Evolutionary conservation across 2,329 filamentous ascomycete genomes (phyloP).

Genomic region (Trichophyton schoenleinii): DNA sequence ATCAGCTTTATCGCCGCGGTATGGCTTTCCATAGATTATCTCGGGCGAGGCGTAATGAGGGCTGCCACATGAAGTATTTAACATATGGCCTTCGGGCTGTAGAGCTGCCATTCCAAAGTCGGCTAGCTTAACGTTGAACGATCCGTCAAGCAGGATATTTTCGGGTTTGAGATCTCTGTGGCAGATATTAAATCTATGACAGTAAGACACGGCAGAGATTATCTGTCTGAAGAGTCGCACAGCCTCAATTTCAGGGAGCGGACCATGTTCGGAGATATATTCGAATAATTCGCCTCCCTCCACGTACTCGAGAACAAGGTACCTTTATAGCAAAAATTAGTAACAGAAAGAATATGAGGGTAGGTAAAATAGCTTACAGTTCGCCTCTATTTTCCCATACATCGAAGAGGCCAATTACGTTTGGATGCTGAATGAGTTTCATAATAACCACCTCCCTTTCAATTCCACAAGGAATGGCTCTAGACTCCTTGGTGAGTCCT

Average conservation of each 20-base stretch:
- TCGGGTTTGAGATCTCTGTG: slow-evolving; percentile 95
- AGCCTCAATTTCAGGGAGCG: slow-evolving; percentile 66
- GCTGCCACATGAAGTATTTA: slow-evolving; percentile 86
- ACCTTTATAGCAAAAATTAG: slow-evolving; percentile 43
- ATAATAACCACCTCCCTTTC: slow-evolving; percentile 94
- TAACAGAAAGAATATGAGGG: not conserved
- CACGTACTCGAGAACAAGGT: slow-evolving; percentile 87
- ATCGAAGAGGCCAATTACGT: slow-evolving; percentile 88
- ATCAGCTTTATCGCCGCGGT: slow-evolving; percentile 75
- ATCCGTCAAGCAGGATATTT: slow-evolving; percentile 74
- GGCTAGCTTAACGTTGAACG: slow-evolving; percentile 76
- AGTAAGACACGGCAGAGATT: slow-evolving; percentile 81
- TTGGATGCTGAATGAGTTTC: slow-evolving; percentile 88
- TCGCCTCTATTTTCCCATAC: slow-evolving; percentile 96
- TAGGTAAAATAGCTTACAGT: slow-evolving; percentile 51
- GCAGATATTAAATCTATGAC: slow-evolving; percentile 87
- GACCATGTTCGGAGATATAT: slow-evolving; percentile 63
- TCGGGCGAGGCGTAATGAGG: slow-evolving; percentile 95
- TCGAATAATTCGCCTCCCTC: slow-evolving; percentile 75
- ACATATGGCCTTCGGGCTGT: slow-evolving; percentile 63
- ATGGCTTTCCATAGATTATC: slow-evolving; percentile 62
- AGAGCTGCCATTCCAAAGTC: slow-evolving; percentile 97
- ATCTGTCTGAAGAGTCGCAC: slow-evolving; percentile 86
- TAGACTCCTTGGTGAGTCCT: slow-evolving; percentile 46
- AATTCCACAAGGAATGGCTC: slow-evolving; percentile 71